Evolutionary conservation across 2,329 filamentous ascomycete species (phyloP).

Genomic region (Cercospora sp.): DNA sequence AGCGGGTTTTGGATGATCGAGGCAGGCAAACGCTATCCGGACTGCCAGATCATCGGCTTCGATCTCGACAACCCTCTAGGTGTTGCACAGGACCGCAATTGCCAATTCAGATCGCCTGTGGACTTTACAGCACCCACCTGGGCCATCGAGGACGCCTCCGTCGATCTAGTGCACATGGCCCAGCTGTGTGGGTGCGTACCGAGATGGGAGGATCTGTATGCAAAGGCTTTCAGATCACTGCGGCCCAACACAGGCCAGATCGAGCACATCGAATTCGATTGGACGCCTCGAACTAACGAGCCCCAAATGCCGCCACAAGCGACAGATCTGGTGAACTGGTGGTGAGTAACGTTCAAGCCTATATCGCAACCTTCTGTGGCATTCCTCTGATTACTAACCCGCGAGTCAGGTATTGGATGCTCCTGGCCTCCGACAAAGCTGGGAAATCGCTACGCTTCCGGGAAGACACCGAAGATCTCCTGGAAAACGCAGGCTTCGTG

Average conservation of each 20-base stretch:
- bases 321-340: slow-evolving; percentile 65
- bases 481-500: slow-evolving; percentile 73
- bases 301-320: slow-evolving; percentile 54
- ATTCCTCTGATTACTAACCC: neutral
- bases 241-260: slow-evolving; percentile 73
- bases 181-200: slow-evolving; percentile 76
- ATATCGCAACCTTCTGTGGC: neutral
- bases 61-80: slow-evolving; percentile 30
- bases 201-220: slow-evolving; percentile 74
- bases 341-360: slow-evolving; percentile 36
- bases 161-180: slow-evolving; percentile 81
- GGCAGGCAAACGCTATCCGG: slow-evolving; percentile 65
- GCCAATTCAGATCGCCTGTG: slow-evolving; percentile 31
- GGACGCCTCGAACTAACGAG: slow-evolving; percentile 67
- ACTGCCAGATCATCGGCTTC: slow-evolving; percentile 31
- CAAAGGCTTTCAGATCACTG: slow-evolving; percentile 67
- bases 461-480: slow-evolving; percentile 58
- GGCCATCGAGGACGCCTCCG: slow-evolving; percentile 66
- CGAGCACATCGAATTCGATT: slow-evolving; percentile 90
- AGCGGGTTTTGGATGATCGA: slow-evolving; percentile 92
- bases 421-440: slow-evolving; percentile 65
- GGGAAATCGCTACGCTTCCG: slow-evolving; percentile 68
- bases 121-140: slow-evolving; percentile 83
- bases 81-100: slow-evolving; percentile 14
- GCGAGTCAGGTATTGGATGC: slow-evolving; percentile 25